phyloP scores from a whole-genome alignment of 192 early-diverging fungal species.

The Cladochytrium replicatum region DNA sequence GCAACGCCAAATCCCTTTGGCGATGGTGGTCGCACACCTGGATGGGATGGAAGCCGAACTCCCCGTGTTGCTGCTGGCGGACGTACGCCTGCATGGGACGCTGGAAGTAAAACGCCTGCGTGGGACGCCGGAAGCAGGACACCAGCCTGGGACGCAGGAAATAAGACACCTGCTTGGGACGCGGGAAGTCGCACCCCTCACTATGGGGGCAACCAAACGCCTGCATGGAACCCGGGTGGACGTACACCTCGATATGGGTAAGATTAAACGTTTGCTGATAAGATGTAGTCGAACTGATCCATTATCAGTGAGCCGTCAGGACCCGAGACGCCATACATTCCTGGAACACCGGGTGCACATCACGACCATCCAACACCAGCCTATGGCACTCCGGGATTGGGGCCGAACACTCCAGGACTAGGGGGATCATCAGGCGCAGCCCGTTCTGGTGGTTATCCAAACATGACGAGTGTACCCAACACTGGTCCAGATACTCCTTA shows the following conservation, averaged over 20 bases:
- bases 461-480: no score
- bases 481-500: slow-evolving; percentile 14
- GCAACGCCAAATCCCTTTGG: slow-evolving; percentile 32
- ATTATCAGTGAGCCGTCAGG: neutral
- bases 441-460: no score
- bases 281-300: no score
- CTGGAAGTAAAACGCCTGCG: slow-evolving; percentile 20
- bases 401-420: no score
- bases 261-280: no score
- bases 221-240: neutral
- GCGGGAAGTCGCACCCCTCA: no score
- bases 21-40: slow-evolving; percentile 59
- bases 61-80: slow-evolving; percentile 43
- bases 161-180: slow-evolving; percentile 12
- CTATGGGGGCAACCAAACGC: no score
- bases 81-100: slow-evolving; percentile 44
- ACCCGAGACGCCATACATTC: neutral
- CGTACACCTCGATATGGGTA: no score
- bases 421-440: slow-evolving; percentile 10
- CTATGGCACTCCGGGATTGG: neutral
- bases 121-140: slow-evolving; percentile 51
- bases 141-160: slow-evolving; percentile 37
- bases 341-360: slow-evolving; percentile 3
- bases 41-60: slow-evolving; percentile 59
- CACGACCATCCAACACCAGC: neutral